Conservation (phyloP, 2,329 filamentous ascomycete species). For the Scorias spongiosa region DNA sequence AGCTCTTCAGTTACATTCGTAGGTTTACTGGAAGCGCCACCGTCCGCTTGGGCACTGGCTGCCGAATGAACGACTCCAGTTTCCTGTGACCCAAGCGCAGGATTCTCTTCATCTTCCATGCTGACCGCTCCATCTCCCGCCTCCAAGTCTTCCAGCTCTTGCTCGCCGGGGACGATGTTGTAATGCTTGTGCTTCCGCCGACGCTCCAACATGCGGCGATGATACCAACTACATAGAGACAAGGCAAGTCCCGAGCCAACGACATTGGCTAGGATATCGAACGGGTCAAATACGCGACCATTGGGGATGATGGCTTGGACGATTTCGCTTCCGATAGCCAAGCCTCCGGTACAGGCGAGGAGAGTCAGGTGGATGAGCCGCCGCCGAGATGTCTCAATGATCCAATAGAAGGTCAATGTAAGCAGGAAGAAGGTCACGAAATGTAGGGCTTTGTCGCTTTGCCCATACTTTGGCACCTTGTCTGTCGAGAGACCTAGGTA, state of each 20-base stretch:
- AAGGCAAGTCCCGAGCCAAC: slow-evolving; percentile 60
- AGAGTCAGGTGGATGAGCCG: slow-evolving; percentile 74
- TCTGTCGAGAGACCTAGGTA: slow-evolving; percentile 61
- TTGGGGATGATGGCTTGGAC: slow-evolving; percentile 56
- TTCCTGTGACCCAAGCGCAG: slow-evolving; percentile 13
- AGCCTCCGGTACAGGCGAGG: slow-evolving; percentile 56
- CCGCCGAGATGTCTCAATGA: slow-evolving; percentile 77
- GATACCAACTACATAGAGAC: slow-evolving; percentile 74
- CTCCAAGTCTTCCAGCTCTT: slow-evolving; percentile 26
- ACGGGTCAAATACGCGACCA: slow-evolving; percentile 51
- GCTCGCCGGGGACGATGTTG: slow-evolving; percentile 47
- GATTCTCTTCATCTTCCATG: slow-evolving; percentile 45
- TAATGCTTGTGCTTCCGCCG: slow-evolving; percentile 62
- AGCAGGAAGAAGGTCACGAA: slow-evolving; percentile 78
- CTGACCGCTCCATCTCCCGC: slow-evolving; percentile 50
- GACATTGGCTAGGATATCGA: slow-evolving; percentile 78
- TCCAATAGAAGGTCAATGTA: slow-evolving; percentile 84
- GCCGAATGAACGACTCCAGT: slow-evolving; percentile 14
- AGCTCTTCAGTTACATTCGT: slow-evolving; percentile 59
- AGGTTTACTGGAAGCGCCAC: slow-evolving; percentile 47
- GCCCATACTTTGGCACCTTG: slow-evolving; percentile 45
- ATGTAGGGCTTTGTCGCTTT: slow-evolving; percentile 74
- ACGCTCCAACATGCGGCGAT: slow-evolving; percentile 86
- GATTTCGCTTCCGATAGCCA: slow-evolving; percentile 62
- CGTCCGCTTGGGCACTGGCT: slow-evolving; percentile 13